A percentile compares a stretch with the other conserved stretches of the same genome.
Evolutionary conservation across 208 protist species (phyloP).

Genomic region (Trypanosoma mega): DNA sequence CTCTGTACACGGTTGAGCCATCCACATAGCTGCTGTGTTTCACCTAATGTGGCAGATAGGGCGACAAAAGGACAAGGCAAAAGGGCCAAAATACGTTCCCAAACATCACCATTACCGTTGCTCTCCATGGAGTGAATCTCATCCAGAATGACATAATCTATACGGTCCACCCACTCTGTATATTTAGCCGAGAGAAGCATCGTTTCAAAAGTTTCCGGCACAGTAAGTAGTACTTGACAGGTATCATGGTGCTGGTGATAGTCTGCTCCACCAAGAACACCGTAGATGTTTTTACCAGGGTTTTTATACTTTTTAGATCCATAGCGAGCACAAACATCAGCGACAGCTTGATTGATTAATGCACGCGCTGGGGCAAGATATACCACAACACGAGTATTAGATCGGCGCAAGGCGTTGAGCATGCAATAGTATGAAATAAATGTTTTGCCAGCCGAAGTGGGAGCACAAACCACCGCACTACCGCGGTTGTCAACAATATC

Average conservation of each 20-base stretch:
- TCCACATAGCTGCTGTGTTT: constrained; percentile 84
- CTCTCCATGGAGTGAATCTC: constrained; percentile 95
- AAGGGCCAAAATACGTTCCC: constrained; percentile 93
- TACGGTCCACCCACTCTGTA: constrained; percentile 74
- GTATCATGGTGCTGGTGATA: constrained; percentile 84
- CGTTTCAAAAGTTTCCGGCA: constrained; percentile 92
- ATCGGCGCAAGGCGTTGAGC: constrained; percentile 86
- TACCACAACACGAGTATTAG: constrained; percentile 89
- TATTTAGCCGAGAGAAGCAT: constrained; percentile 89
- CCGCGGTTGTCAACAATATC: constrained; percentile 92
- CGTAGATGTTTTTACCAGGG: constrained; percentile 74
- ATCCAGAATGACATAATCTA: constrained; percentile 96
- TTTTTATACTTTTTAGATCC: constrained; percentile 85
- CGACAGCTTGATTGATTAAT: constrained; percentile 94
- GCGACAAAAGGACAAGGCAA: constrained; percentile 93
- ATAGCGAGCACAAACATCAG: constrained; percentile 92
- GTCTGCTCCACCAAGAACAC: constrained; percentile 82
- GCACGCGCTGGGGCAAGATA: constrained; percentile 93
- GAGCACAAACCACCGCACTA: constrained; percentile 93
- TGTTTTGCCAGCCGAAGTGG: constrained; percentile 96
- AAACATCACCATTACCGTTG: constrained; percentile 86
- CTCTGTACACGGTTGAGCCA: constrained; percentile 91
- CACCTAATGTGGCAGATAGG: constrained; percentile 95
- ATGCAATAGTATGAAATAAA: constrained; percentile 97
- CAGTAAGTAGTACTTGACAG: constrained; percentile 94